phyloP scores from a whole-genome alignment of 129 eudicot species.

The Scalesia atractyloides region DNA sequence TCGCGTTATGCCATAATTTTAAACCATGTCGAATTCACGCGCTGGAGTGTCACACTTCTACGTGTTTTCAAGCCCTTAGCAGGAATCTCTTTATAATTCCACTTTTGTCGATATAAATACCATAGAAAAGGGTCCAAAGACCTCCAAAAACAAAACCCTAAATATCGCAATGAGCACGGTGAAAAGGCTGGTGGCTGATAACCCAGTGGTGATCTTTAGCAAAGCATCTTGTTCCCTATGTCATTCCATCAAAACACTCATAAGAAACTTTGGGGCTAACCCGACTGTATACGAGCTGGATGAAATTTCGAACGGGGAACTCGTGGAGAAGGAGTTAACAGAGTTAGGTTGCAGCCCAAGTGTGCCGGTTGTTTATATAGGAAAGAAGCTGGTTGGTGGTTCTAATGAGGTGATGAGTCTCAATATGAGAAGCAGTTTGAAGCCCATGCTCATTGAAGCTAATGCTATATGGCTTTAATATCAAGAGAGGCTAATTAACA shows the following conservation, averaged over 20 bases:
- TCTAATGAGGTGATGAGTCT: constrained; percentile 47
- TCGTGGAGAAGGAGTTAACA: constrained; percentile 38
- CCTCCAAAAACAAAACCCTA: not conserved
- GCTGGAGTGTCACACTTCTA: not conserved
- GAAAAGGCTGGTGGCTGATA: constrained; percentile 41
- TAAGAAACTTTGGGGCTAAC: constrained; percentile 45
- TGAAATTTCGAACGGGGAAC: constrained; percentile 36
- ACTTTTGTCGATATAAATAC: constrained; percentile 4
- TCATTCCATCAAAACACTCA: constrained; percentile 34
- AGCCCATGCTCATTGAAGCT: constrained; percentile 42
- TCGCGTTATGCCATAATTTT: not conserved
- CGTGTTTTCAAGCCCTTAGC: not conserved
- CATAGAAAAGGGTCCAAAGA: not conserved
- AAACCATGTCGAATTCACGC: constrained; percentile 5
- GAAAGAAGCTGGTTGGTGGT: constrained; percentile 52
- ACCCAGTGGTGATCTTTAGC: constrained; percentile 54
- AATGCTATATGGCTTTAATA: constrained; percentile 45
- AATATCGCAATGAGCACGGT: constrained; percentile 31
- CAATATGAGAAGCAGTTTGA: constrained; percentile 33
- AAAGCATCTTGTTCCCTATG: constrained; percentile 42
- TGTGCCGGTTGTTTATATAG: constrained; percentile 44
- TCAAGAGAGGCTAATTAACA: constrained; percentile 8
- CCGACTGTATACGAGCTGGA: constrained; percentile 42
- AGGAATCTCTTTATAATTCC: constrained; percentile 3
- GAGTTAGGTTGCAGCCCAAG: constrained; percentile 37